Evolutionary conservation across 2,329 filamentous ascomycete species (phyloP).

Genomic region (Pyrenochaeta sp.): DNA sequence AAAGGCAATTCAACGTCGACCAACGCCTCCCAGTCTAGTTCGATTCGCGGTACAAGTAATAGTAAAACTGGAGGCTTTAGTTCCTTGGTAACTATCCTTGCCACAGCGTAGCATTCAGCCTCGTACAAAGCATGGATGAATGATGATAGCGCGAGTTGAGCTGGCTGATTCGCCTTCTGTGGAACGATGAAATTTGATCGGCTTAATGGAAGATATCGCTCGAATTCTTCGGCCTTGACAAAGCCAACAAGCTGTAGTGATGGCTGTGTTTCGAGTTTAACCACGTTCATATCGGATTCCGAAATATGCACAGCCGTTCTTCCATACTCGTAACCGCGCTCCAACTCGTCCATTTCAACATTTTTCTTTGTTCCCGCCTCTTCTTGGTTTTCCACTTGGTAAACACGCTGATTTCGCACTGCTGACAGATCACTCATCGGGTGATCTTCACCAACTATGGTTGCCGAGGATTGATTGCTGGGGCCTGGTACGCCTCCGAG

Average conservation of each 20-base stretch:
- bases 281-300: constrained; percentile 85
- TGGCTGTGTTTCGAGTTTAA: constrained; percentile 80
- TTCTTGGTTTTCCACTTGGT: constrained; percentile 78
- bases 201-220: constrained; percentile 86
- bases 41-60: constrained; percentile 81
- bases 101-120: constrained; percentile 84
- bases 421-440: constrained; percentile 62
- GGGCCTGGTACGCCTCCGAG: constrained; percentile 55
- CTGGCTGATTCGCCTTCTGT: constrained; percentile 80
- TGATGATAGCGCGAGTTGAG: constrained; percentile 84
- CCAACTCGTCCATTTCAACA: constrained; percentile 81
- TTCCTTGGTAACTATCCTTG: constrained; percentile 84
- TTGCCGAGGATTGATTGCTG: constrained; percentile 63
- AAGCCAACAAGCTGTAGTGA: constrained; percentile 88
- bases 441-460: constrained; percentile 53
- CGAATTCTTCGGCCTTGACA: constrained; percentile 77
- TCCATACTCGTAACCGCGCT: constrained; percentile 95
- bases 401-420: constrained; percentile 80
- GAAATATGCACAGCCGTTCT: constrained; percentile 90
- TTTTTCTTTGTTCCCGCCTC: constrained; percentile 82
- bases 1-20: constrained; percentile 93
- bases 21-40: constrained; percentile 81
- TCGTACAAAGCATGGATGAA: constrained; percentile 88
- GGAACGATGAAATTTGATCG: constrained; percentile 80
- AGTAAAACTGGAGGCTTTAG: constrained; percentile 79